These are phyloP conservation scores for Stemphylium beticola DNA, from an alignment of 2,329 filamentous ascomycete species.

Conservation along the genomic window DNA sequence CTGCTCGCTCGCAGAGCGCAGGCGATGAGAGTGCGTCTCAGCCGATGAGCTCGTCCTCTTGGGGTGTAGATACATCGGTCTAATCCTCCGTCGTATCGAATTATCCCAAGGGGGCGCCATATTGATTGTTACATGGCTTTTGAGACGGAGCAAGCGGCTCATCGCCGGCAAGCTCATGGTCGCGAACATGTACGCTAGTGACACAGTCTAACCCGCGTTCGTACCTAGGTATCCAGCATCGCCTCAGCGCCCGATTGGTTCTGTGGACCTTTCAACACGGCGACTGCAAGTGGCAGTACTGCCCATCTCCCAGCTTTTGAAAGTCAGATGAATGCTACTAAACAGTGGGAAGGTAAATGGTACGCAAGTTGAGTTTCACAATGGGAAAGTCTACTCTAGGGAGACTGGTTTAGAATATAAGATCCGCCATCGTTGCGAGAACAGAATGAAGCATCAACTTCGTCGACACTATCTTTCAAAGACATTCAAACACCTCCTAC, in stretches of 20 bases:
- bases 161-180: neutral
- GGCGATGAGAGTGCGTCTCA: neutral
- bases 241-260: constrained; percentile 3
- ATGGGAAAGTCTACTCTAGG: no score
- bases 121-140: neutral
- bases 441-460: no score
- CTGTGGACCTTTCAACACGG: neutral
- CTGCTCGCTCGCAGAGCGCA: neutral
- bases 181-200: neutral
- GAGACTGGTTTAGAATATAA: no score
- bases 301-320: neutral
- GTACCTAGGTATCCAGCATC: constrained; percentile 12
- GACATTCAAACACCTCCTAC: neutral
- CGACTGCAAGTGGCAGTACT: neutral
- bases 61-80: neutral
- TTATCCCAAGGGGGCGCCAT: neutral
- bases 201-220: constrained; percentile 11
- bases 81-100: neutral
- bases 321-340: neutral
- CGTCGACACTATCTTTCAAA: no score
- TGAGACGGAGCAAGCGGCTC: neutral
- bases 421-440: no score
- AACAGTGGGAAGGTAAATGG: neutral
- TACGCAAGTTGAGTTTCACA: no score
- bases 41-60: neutral